Conservation (phyloP, 805 yeast species). For the Candida sonorensis region DNA sequence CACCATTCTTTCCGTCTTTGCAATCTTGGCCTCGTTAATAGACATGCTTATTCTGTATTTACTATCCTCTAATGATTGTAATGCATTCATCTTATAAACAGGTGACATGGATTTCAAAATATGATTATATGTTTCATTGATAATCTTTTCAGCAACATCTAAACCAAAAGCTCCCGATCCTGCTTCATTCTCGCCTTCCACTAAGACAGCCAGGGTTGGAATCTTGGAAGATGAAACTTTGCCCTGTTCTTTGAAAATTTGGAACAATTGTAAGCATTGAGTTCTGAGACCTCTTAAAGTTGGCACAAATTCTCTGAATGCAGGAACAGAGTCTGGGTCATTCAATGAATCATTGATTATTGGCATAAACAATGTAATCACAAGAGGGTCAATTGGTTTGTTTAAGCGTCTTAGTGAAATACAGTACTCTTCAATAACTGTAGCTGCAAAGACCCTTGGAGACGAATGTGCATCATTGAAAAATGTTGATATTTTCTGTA, state of each 20-base stretch:
- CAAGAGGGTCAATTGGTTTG: slow-evolving; percentile 5
- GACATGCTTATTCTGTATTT: slow-evolving; percentile 60
- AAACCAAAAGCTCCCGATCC: slow-evolving; percentile 90
- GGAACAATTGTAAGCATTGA: slow-evolving; percentile 76
- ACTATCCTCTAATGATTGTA: slow-evolving; percentile 73
- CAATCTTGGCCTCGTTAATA: slow-evolving; percentile 57
- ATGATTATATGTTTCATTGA: slow-evolving; percentile 59
- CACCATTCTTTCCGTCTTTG: slow-evolving; percentile 42
- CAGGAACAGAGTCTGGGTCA: slow-evolving; percentile 40
- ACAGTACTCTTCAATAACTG: slow-evolving; percentile 68
- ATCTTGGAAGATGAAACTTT: slow-evolving; percentile 62
- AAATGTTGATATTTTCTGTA: slow-evolving; percentile 32
- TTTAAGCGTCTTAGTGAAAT: slow-evolving; percentile 19
- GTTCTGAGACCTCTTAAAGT: slow-evolving; percentile 78
- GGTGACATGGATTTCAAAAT: slow-evolving; percentile 58
- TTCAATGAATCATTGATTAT: slow-evolving; percentile 31
- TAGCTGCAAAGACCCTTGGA: slow-evolving; percentile 64
- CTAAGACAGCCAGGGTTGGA: slow-evolving; percentile 82
- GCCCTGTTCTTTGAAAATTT: slow-evolving; percentile 71
- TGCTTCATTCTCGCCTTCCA: slow-evolving; percentile 90
- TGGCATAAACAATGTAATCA: slow-evolving; percentile 8
- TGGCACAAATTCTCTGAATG: slow-evolving; percentile 81
- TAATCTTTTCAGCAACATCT: slow-evolving; percentile 64
- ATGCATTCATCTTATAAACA: slow-evolving; percentile 60
- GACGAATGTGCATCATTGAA: slow-evolving; percentile 66